Evolutionary conservation across 176 grass and related monocot species (phyloP), one percentile per base, ranked within the genome.

Genomic region (Lolium rigidum): DNA sequence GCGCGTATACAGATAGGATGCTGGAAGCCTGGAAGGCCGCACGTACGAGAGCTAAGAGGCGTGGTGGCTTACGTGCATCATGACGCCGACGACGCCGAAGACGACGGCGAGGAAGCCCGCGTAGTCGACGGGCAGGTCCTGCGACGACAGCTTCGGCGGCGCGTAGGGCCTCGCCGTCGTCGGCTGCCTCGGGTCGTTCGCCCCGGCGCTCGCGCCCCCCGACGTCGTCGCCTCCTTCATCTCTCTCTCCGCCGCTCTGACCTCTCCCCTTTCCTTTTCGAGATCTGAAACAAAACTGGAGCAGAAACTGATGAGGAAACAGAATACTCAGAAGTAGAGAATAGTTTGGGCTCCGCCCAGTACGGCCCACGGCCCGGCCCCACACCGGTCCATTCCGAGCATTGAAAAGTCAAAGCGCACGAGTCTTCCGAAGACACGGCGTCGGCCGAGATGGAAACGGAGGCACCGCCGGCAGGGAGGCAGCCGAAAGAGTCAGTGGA

Each of bases 91-190:
- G 81, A 91, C 93, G 51, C 96, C 96, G 84, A 95, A 92, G 86
- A 88, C 57, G 74, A 98, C 93, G 75, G 96, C 96, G 81, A 98
- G 90, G 81, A 98, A 98, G 16, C 96, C 96, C 49, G 88, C 86
- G 25, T 98, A 98, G 86, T 98, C 96, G 44, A 98, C 37, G 82
- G 96, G 96, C 8, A 95, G 90, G 84, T 95, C 96, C 83, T 95
- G 93, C 50, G 94, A 47, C 24, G 94, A 95, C 25, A 98, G 48
- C 56, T 91, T 91, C 31, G 97, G 90, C 84, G 94, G 80, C 39
- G 82, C 65, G 82, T 98, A 98, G 6, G 88, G 90, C 87, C 83
- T 96, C 86, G 94, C 97, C 63, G 94, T 87, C 80, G 85, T 80
- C 5, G 92, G 88, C 80, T 89, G 87, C 88, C 97, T 87, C 76